Conservation (phyloP, 495 filamentous ascomycete genomes). For the Aspergillus ostianus region DNA sequence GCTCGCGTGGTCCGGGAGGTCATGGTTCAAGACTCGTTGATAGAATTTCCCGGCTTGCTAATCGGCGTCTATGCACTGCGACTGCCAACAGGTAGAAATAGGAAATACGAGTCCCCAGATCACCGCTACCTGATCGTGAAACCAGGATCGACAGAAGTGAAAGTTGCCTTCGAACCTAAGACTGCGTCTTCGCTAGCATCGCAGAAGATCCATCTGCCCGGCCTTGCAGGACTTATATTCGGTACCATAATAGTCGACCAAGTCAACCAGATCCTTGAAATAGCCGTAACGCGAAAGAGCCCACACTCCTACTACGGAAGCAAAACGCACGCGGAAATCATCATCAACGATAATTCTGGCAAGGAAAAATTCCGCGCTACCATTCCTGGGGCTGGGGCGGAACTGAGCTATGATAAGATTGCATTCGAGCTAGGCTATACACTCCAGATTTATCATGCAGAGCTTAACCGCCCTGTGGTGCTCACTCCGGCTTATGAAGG, state of each 20-base stretch:
- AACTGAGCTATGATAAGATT: background rate
- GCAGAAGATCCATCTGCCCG: too few relatives aligned
- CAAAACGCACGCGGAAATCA: slow-evolving; percentile 1
- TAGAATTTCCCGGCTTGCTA: too few relatives aligned
- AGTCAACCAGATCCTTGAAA: background rate
- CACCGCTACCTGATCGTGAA: too few relatives aligned
- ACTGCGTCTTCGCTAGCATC: too few relatives aligned
- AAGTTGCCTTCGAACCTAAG: too few relatives aligned
- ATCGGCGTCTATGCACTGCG: too few relatives aligned
- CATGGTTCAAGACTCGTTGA: too few relatives aligned
- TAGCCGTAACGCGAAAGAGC: background rate
- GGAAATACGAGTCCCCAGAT: too few relatives aligned
- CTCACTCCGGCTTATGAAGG: background rate
- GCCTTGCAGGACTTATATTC: background rate
- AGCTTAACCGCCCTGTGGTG: background rate
- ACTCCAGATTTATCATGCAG: slow-evolving; percentile 1
- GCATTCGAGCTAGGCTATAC: slow-evolving; percentile 1
- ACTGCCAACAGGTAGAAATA: too few relatives aligned
- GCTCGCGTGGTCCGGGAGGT: too few relatives aligned
- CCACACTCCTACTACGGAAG: slow-evolving; percentile 5
- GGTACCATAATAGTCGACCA: slow-evolving; percentile 4
- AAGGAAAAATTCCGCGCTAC: slow-evolving; percentile 2
- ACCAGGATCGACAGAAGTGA: too few relatives aligned
- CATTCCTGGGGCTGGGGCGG: slow-evolving; percentile 2
- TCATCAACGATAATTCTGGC: background rate